These are phyloP conservation scores for Carex kokanica DNA, from an alignment of 176 grass and related monocot species.

Conservation along the genomic window DNA sequence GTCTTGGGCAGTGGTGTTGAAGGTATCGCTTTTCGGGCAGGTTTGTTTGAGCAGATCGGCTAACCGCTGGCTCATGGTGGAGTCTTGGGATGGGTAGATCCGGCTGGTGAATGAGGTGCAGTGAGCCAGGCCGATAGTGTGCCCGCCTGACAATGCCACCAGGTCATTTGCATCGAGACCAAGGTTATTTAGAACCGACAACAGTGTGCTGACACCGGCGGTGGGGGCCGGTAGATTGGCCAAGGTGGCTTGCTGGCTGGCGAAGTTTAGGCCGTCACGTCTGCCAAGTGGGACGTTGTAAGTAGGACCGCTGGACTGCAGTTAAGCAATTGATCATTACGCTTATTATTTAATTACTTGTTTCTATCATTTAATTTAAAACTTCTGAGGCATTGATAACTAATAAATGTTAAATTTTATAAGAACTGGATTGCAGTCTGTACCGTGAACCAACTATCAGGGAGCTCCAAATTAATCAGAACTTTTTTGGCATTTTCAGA, in stretches of 20 bases:
- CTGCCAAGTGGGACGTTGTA: conserved; percentile 53
- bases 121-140: conserved; percentile 52
- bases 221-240: conserved; percentile 18
- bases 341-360: background rate
- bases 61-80: conserved; percentile 35
- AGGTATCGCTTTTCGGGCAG: conserved; percentile 4
- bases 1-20: conserved; percentile 42
- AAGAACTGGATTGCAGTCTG: too few relatives aligned
- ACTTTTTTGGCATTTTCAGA: too few relatives aligned
- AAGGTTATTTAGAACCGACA: conserved; percentile 23
- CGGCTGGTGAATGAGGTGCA: conserved; percentile 47
- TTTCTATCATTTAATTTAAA: background rate
- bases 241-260: background rate
- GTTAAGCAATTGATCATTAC: background rate
- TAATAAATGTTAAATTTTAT: background rate
- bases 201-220: conserved; percentile 13
- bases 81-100: conserved; percentile 40
- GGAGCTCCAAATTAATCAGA: too few relatives aligned
- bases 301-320: conserved; percentile 36
- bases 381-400: too few relatives aligned
- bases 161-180: conserved; percentile 43
- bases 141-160: conserved; percentile 50
- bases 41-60: conserved; percentile 29
- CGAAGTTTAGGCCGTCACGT: conserved; percentile 30
- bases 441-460: too few relatives aligned